Conservation (phyloP, 148 eudicot species). For the Rhododendron kiyosumense region DNA sequence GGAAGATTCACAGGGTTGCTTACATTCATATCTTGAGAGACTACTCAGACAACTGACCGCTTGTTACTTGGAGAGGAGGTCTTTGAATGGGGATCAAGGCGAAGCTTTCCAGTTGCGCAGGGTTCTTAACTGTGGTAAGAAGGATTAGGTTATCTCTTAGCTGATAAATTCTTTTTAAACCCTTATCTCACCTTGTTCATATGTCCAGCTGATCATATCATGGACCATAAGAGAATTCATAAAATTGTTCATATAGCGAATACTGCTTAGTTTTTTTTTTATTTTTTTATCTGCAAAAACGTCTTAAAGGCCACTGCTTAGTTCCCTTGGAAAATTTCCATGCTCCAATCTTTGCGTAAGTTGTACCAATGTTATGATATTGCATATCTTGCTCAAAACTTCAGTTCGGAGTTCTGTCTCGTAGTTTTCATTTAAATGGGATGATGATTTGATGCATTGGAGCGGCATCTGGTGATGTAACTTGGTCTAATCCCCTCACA, state of each 20-base stretch:
- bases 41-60: conserved; percentile 75
- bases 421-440: not conserved
- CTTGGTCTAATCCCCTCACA: not conserved
- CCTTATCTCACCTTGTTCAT: conserved; percentile 5
- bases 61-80: conserved; percentile 74
- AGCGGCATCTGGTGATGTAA: not conserved
- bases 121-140: conserved; percentile 42
- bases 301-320: not conserved
- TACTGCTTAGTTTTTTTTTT: not conserved
- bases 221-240: not conserved
- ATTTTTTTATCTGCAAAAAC: too few relatives aligned
- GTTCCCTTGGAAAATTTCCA: not conserved
- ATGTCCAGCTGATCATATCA: not conserved
- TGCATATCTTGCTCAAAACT: not conserved
- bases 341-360: not conserved
- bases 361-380: not conserved
- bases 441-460: not conserved
- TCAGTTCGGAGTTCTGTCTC: not conserved
- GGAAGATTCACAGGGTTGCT: conserved; percentile 45
- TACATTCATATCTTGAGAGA: conserved; percentile 75
- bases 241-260: not conserved
- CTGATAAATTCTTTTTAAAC: conserved; percentile 8
- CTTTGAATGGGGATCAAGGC: conserved; percentile 78
- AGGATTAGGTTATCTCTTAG: conserved; percentile 9
- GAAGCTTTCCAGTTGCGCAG: conserved; percentile 68